Base-by-base conservation (phyloP, 192 early-diverging fungal species). In the Linderina pennispora region DNA sequence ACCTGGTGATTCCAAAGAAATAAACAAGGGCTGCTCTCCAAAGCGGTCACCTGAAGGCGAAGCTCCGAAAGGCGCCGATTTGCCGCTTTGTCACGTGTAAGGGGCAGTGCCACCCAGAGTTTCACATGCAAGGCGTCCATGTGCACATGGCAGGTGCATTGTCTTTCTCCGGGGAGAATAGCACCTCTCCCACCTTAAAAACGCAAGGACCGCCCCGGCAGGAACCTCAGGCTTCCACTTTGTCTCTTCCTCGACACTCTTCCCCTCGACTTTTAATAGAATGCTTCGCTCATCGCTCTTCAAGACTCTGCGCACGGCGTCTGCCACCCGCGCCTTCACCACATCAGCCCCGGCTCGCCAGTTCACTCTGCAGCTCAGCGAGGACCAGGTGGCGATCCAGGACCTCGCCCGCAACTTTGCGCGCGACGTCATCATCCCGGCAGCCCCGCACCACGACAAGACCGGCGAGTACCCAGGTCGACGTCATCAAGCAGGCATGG, bases 391-490 rank as follows among this genome's bases (percentile, higher is more conserved):
- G 41, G 78, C 88, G 18, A 80, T 91, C 48, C 91, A 94, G 68
- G 88, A 92, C 16, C 81, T 91, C 2, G 89, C 93, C 33, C 84
- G 85, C 57, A 89, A 89, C 70, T 94, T 97, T 65, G 81, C 88
- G 18, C 77, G 63, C 41, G 87, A 97, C 24, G 87, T 92, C 36
- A 88, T 97, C 51, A 90, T 83, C 39, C 93, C 93, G 16, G 74
- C 86, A 14, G 94, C 94, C 7, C 91, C 91, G 5, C 83, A 97
- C 63, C 90, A 94, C 61, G 94, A 97, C 62, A 72, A 80, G 42
- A 94, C 90, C 14, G 94, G 94, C 40, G 89, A 94, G 63, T 97
- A 94, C 65, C 94, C 94, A 9, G n/a, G 65, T 53, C 34, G 85
- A 89, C 16, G 69, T 88, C 40, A 85, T 90, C 66, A 82, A 84